These are phyloP conservation scores for Magnusiomyces tetraspermus DNA, from an alignment of 1,139 yeast species.

Conservation along the genomic window DNA sequence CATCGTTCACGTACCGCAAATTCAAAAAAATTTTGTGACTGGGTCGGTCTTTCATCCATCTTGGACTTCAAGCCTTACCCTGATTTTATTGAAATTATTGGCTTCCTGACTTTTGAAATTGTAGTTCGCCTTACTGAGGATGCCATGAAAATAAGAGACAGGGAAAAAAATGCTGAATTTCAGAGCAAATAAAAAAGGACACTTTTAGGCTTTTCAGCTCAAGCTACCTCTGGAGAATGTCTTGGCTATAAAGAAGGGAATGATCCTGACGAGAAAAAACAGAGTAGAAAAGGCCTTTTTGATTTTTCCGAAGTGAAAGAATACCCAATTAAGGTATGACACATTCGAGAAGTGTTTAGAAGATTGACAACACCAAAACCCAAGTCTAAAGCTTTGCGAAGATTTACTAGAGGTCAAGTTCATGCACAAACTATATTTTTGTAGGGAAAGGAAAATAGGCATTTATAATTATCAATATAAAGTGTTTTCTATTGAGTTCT, in stretches of 20 bases:
- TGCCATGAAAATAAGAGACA: conserved; percentile 69
- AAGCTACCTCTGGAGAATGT: too few relatives aligned
- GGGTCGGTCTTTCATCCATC: conserved; percentile 83
- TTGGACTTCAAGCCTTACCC: conserved; percentile 91
- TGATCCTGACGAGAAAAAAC: conserved; percentile 24
- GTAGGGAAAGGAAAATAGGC: conserved; percentile 15
- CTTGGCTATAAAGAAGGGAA: too few relatives aligned
- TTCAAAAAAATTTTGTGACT: conserved; percentile 87
- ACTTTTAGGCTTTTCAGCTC: too few relatives aligned
- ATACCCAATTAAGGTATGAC: conserved; percentile 72
- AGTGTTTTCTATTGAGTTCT: too few relatives aligned
- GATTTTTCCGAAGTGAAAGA: conserved; percentile 88
- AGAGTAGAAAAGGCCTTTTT: conserved; percentile 48
- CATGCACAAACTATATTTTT: conserved; percentile 31
- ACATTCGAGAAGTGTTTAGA: conserved; percentile 89
- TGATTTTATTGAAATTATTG: conserved; percentile 91
- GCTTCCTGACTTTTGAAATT: conserved; percentile 91
- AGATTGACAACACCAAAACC: conserved; percentile 56
- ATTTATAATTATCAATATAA: too few relatives aligned
- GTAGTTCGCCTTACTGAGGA: conserved; percentile 91
- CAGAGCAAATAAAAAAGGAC: too few relatives aligned
- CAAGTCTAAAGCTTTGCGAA: conserved; percentile 54
- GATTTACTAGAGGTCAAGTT: conserved; percentile 60
- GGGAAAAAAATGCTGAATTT: conserved; percentile 44
- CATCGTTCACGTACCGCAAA: conserved; percentile 89